Evolutionary conservation across 805 yeast species (phyloP).

Genomic region (Debaryomyces prosopidis): DNA sequence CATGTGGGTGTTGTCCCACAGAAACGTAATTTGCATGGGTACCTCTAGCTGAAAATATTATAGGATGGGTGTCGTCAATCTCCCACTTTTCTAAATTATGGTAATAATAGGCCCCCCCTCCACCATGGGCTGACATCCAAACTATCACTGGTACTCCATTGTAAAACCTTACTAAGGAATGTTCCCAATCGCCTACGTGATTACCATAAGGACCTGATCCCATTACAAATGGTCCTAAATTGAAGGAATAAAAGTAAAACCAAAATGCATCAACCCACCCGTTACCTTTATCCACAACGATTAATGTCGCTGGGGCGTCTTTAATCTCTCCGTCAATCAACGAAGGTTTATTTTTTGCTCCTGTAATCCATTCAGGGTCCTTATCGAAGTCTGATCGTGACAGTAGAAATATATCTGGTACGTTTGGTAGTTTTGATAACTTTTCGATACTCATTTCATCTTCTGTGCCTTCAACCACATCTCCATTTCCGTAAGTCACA

Average conservation of each 20-base stretch:
- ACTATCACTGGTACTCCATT: constrained; percentile 77
- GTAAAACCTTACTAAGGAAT: constrained; percentile 80
- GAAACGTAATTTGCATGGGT: constrained; percentile 96
- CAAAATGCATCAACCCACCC: constrained; percentile 95
- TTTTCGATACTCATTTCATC: constrained; percentile 28
- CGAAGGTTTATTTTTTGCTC: constrained; percentile 64
- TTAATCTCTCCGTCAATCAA: constrained; percentile 67
- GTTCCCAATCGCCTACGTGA: constrained; percentile 99
- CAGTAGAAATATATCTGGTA: constrained; percentile 54
- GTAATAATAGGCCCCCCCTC: constrained; percentile 87
- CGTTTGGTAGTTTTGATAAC: constrained; percentile 30
- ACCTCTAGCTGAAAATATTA: constrained; percentile 88
- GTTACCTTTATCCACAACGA: constrained; percentile 89
- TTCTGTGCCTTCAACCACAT: constrained; percentile 35
- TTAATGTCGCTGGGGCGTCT: constrained; percentile 76
- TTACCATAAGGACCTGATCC: constrained; percentile 97
- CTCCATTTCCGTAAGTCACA: constrained; percentile 52
- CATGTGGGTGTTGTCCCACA: constrained; percentile 96
- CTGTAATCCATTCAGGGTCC: constrained; percentile 85
- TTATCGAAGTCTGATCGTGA: constrained; percentile 67
- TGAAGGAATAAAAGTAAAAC: constrained; percentile 94
- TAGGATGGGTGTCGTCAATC: constrained; percentile 52
- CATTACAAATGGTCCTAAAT: constrained; percentile 95
- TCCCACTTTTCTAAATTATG: constrained; percentile 69
- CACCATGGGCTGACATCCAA: constrained; percentile 99